phyloP scores from a whole-genome alignment of 257 asterid genomes.

The Ligustrum vulgare region DNA sequence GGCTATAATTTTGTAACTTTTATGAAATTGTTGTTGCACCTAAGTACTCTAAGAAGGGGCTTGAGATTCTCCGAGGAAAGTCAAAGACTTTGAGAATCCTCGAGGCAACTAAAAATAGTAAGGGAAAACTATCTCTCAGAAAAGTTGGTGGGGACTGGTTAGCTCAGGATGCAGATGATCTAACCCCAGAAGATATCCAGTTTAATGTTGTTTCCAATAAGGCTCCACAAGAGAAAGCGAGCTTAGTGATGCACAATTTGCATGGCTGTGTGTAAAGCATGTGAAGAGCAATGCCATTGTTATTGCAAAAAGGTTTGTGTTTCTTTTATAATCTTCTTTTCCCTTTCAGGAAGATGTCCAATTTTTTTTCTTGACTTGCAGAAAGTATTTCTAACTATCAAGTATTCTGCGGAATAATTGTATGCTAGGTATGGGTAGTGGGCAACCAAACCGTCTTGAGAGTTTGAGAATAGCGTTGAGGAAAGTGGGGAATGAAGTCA shows the following conservation, averaged over 20 bases:
- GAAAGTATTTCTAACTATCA: neutral
- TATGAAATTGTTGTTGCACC: too few species aligned
- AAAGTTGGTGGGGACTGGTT: conserved; percentile 99
- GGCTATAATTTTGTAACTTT: too few species aligned
- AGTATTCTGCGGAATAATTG: too few species aligned
- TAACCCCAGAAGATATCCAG: conserved; percentile 73
- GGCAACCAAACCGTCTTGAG: too few species aligned
- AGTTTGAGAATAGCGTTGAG: too few species aligned
- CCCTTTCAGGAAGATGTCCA: neutral
- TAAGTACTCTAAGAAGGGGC: too few species aligned
- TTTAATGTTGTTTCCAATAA: conserved; percentile 67
- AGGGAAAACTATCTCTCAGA: conserved; percentile 83
- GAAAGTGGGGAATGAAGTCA: conserved; percentile 88
- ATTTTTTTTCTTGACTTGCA: neutral
- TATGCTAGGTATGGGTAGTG: too few species aligned
- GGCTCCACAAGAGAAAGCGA: conserved; percentile 66
- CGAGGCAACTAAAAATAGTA: conserved; percentile 71
- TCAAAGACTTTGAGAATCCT: conserved; percentile 91
- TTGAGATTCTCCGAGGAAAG: too few species aligned
- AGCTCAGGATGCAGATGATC: conserved; percentile 90
- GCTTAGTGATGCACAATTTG: conserved; percentile 74
- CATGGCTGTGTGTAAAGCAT: conserved; percentile 96
- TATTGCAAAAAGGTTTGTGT: conserved; percentile 70
- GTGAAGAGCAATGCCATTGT: conserved; percentile 97
- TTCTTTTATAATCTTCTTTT: neutral